These are phyloP conservation scores for Dothistroma septosporum DNA, from an alignment of 2,329 filamentous ascomycete species.

Conservation along the genomic window DNA sequence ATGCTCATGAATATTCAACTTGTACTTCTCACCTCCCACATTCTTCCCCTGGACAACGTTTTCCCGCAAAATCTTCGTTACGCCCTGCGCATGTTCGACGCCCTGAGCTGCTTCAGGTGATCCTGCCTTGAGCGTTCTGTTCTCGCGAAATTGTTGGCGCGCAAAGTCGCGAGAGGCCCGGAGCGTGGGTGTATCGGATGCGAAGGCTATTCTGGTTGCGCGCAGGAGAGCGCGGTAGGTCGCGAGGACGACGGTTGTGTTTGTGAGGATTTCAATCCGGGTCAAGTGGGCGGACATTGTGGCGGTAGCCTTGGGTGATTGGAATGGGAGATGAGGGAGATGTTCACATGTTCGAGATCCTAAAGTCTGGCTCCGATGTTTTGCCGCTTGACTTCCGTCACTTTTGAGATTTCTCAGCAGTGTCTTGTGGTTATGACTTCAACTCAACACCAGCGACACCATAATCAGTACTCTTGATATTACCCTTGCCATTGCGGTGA, in stretches of 20 bases:
- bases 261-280: constrained; percentile 24
- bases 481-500: background rate
- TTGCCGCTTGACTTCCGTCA: background rate
- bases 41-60: constrained; percentile 79
- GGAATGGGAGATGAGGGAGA: background rate
- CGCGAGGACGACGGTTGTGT: constrained; percentile 58
- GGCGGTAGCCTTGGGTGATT: background rate
- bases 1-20: constrained; percentile 81
- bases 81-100: constrained; percentile 74
- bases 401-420: background rate
- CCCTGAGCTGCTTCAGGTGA: constrained; percentile 59
- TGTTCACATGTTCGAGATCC: background rate
- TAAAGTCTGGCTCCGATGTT: background rate
- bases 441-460: background rate
- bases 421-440: background rate
- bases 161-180: constrained; percentile 68
- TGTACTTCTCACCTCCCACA: constrained; percentile 40
- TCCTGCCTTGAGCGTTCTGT: constrained; percentile 55
- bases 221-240: constrained; percentile 81
- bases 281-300: constrained; percentile 14
- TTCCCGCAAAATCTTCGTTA: constrained; percentile 71
- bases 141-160: constrained; percentile 67
- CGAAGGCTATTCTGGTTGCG: constrained; percentile 74
- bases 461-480: background rate
- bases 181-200: constrained; percentile 68